Percentiles rank a stretch among this genome's conserved stretches.
phyloP scores from a whole-genome alignment of 2,329 filamentous ascomycete genomes.

The Paecilomyces sp. region DNA sequence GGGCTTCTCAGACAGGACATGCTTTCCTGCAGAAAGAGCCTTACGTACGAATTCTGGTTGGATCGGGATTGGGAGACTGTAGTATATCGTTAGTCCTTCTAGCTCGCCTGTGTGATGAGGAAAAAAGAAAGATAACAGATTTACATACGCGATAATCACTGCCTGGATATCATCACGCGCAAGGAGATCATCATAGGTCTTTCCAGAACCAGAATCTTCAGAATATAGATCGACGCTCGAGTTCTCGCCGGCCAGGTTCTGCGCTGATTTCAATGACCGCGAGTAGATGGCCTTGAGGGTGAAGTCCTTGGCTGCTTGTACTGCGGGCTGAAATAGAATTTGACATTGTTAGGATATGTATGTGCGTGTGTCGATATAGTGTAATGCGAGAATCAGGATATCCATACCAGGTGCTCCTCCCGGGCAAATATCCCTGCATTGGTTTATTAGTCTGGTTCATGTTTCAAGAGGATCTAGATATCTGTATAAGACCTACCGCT shows the following conservation, averaged over 20 bases:
- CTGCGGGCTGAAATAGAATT: constrained; percentile 37
- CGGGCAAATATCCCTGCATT: constrained; percentile 48
- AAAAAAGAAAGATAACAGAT: neutral
- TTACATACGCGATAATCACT: constrained; percentile 44
- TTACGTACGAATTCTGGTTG: constrained; percentile 47
- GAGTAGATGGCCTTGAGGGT: constrained; percentile 53
- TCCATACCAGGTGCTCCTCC: constrained; percentile 46
- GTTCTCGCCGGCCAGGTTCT: constrained; percentile 27
- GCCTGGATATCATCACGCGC: constrained; percentile 42
- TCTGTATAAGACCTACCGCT: constrained; percentile 30
- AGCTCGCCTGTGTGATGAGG: neutral
- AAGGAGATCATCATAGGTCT: constrained; percentile 40
- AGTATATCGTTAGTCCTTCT: neutral
- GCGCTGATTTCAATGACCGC: constrained; percentile 49
- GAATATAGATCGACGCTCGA: constrained; percentile 47
- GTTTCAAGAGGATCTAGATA: neutral
- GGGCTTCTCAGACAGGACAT: constrained; percentile 53
- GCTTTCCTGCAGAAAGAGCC: constrained; percentile 45
- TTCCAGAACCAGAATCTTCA: constrained; percentile 43
- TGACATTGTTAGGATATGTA: neutral
- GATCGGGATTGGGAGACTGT: constrained; percentile 44
- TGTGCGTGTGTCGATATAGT: neutral
- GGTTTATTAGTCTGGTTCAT: constrained; percentile 1
- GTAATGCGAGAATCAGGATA: neutral
- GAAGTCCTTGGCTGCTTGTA: constrained; percentile 39